Evolutionary conservation across 2,329 filamentous ascomycete species (phyloP), one percentile per base, ranked within the genome.

Genomic region (Cordyceps pruinosa): DNA sequence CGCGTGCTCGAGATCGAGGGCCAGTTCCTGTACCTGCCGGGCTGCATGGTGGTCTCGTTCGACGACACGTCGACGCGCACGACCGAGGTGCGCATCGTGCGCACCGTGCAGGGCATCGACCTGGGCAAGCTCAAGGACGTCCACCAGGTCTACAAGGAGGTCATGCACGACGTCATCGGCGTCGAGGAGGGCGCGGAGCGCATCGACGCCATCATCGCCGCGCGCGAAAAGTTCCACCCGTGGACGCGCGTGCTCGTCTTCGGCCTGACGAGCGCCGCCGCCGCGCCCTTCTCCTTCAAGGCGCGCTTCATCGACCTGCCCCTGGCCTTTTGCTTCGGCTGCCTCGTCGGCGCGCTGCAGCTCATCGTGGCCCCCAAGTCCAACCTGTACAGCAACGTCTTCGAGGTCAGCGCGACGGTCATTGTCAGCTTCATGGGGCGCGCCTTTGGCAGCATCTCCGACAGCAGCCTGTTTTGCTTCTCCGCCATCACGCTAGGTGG

Each of bases 41-140:
- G 90, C 5, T 94, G 89, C 66, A 96, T 96, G 91, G 87, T 96
- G 58, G 85, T 96, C 63, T 93, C 90, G 0, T 96, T 96, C 65
- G 90, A 89, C 66, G 88, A 92, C 63, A 72, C 68, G 50, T 73
- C 78, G 0, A 85, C 83, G 0, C 84, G 86, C 61, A 88, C 85
- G 1, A 84, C 83, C 17, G 84, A 87, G 64, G 83, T 87, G 59
- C 82, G 84, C 61, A 81, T 87, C 28, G 83, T 87, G 5, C 77
- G 83, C 13, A 76, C 77, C 0, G 68, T 68, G 1, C 82, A 85
- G 62, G 81, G 80, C 4, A 75, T 86, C 35, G 81, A 86, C 64
- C 73, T 86, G 1, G 82, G 82, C 26, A 84, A 82, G 65, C 74
- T 86, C 19, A 76, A 82, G 60, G 83, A 85, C 57, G 76, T 80